These are phyloP conservation scores for Chaetothyriales sp. DNA, from an alignment of 2,329 filamentous ascomycete species.

Conservation along the genomic window DNA sequence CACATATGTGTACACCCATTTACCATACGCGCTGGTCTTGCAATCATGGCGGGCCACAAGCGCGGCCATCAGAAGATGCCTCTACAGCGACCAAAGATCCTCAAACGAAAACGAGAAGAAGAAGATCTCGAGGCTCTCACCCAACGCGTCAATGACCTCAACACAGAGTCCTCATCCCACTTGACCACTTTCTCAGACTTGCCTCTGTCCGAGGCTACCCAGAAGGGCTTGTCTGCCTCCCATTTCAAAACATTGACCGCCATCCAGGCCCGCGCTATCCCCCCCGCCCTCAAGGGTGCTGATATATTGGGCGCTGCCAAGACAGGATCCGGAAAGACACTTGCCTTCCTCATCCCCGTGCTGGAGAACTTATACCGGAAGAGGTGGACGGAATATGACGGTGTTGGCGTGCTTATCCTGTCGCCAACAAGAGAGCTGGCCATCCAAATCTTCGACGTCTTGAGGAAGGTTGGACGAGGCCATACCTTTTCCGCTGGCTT, in stretches of 20 bases:
- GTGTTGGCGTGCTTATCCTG: slow-evolving; percentile 80
- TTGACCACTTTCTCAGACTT: slow-evolving; percentile 66
- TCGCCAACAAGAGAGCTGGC: slow-evolving; percentile 90
- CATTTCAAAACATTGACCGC: slow-evolving; percentile 87
- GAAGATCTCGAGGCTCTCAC: slow-evolving; percentile 30
- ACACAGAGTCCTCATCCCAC: slow-evolving; percentile 29
- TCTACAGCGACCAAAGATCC: slow-evolving; percentile 12
- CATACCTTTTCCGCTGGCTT: slow-evolving; percentile 86
- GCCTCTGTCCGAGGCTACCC: slow-evolving; percentile 70
- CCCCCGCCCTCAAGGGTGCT: slow-evolving; percentile 65
- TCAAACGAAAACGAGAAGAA: slow-evolving; percentile 36
- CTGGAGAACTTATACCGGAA: slow-evolving; percentile 83
- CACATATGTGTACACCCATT: neutral
- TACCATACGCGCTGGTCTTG: neutral
- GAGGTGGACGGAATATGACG: slow-evolving; percentile 82
- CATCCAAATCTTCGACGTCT: slow-evolving; percentile 90
- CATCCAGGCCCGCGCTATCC: slow-evolving; percentile 81
- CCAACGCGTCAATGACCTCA: slow-evolving; percentile 32
- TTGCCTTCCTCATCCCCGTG: slow-evolving; percentile 83
- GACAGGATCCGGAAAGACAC: slow-evolving; percentile 87
- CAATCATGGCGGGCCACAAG: neutral
- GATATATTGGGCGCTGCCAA: slow-evolving; percentile 93
- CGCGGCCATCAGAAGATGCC: neutral
- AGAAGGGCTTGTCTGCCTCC: slow-evolving; percentile 63
- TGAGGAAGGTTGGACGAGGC: slow-evolving; percentile 76